Evolutionary conservation across 1,284 basidiomycete genomes (phyloP).

Genomic region (Singerocomus rubriflavus): DNA sequence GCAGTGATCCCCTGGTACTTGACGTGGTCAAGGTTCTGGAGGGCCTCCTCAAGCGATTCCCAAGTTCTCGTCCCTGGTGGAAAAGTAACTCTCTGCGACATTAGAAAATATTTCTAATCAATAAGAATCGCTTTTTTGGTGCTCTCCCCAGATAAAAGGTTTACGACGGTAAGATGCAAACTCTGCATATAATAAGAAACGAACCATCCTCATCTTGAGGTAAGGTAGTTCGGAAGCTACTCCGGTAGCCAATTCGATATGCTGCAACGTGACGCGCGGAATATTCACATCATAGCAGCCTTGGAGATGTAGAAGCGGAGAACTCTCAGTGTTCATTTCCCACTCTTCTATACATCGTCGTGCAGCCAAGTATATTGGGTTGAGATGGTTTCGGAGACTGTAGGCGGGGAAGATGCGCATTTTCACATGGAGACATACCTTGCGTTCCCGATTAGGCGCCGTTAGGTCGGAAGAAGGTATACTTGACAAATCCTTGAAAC

Average conservation of each 20-base stretch:
- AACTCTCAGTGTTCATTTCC: slow-evolving; percentile 4
- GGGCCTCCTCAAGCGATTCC: slow-evolving; percentile 51
- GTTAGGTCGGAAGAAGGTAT: slow-evolving; percentile 60
- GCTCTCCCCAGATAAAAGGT: too few relatives aligned
- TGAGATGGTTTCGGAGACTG: slow-evolving; percentile 22
- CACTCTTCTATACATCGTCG: slow-evolving; percentile 40
- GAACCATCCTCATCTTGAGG: slow-evolving; percentile 47
- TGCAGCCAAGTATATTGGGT: slow-evolving; percentile 64
- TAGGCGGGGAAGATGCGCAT: background rate
- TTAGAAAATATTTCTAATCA: slow-evolving; percentile 27
- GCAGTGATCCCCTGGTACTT: slow-evolving; percentile 66
- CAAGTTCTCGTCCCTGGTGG: slow-evolving; percentile 62
- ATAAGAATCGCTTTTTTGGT: too few relatives aligned
- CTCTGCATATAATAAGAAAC: background rate
- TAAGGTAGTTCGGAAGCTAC: slow-evolving; percentile 63
- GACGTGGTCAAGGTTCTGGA: slow-evolving; percentile 64
- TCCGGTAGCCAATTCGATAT: slow-evolving; percentile 8
- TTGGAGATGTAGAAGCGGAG: slow-evolving; percentile 43
- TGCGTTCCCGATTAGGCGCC: slow-evolving; percentile 64
- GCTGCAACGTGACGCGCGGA: slow-evolving; percentile 2
- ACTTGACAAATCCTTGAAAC: slow-evolving; percentile 60
- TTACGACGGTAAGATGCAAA: slow-evolving; percentile 7
- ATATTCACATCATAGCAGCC: slow-evolving; percentile 52
- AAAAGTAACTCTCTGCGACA: slow-evolving; percentile 73
- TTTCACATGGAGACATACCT: slow-evolving; percentile 37